phyloP scores from a whole-genome alignment of 352 stramenopile species.

The Blastocystis sp. region DNA sequence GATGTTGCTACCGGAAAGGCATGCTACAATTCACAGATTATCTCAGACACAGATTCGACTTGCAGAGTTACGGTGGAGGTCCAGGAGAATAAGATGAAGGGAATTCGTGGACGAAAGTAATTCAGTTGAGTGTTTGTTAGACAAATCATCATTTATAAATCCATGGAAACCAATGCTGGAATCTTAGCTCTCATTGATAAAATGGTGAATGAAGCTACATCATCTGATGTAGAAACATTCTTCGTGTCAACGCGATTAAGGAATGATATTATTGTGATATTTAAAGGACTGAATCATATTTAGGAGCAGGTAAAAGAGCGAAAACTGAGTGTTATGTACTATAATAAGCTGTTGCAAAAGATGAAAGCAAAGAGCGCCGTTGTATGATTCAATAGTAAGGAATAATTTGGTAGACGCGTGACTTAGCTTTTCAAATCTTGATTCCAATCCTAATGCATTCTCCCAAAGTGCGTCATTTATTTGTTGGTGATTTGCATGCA shows the following conservation, averaged over 20 bases:
- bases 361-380: slow-evolving; percentile 21
- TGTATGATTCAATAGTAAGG: neutral
- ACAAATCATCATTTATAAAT: neutral
- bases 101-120: slow-evolving; percentile 61
- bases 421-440: slow-evolving; percentile 50
- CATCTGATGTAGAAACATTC: neutral
- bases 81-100: slow-evolving; percentile 46
- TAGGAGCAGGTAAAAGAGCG: slow-evolving; percentile 37
- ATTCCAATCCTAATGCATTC: slow-evolving; percentile 20
- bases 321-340: slow-evolving; percentile 33
- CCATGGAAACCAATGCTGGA: neutral
- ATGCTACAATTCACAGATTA: slow-evolving; percentile 60
- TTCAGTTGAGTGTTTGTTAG: slow-evolving; percentile 37
- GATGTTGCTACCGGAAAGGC: neutral
- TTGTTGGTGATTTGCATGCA: neutral
- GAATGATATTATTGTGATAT: slow-evolving; percentile 49
- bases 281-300: neutral
- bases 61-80: slow-evolving; percentile 48
- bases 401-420: slow-evolving; percentile 12
- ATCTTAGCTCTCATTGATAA: slow-evolving; percentile 45
- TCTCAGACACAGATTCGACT: neutral
- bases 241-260: slow-evolving; percentile 8
- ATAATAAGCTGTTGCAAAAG: slow-evolving; percentile 19
- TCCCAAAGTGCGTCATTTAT: slow-evolving; percentile 19
- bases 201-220: slow-evolving; percentile 23